phyloP scores from a whole-genome alignment of 257 asterid genomes.

The Solanum sejunctum region DNA sequence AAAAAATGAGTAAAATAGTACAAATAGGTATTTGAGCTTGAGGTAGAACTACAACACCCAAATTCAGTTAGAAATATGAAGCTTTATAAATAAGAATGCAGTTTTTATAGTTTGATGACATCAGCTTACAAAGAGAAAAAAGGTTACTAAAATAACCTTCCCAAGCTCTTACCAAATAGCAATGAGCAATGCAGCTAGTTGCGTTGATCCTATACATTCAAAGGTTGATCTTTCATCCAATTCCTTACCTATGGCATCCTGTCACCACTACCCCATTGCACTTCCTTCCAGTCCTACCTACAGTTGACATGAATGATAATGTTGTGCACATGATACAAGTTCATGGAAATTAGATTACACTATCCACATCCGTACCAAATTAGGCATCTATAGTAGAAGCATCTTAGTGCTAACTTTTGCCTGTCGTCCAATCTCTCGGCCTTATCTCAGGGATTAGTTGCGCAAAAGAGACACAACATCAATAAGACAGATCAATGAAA shows the following conservation, averaged over 20 bases:
- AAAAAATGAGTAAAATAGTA: background rate
- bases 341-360: background rate
- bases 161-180: conserved; percentile 54
- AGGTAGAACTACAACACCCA: background rate
- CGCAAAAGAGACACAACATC: background rate
- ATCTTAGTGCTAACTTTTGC: background rate
- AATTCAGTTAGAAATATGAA: background rate
- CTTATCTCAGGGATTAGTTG: background rate
- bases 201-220: conserved; percentile 84
- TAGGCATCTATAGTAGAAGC: background rate
- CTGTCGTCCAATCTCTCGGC: background rate
- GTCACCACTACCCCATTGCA: conserved; percentile 96
- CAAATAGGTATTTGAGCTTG: background rate
- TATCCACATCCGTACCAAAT: background rate
- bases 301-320: conserved; percentile 14
- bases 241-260: conserved; percentile 77
- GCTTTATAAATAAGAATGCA: background rate
- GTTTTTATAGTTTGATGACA: background rate
- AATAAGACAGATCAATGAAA: background rate
- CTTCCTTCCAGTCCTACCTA: conserved; percentile 99
- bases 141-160: background rate
- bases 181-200: conserved; percentile 79
- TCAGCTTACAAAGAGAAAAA: background rate
- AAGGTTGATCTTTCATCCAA: conserved; percentile 70
- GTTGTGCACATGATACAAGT: background rate